Base-by-base conservation (phyloP, 2,329 filamentous ascomycete genomes). In the Elsinoe arachidis region DNA sequence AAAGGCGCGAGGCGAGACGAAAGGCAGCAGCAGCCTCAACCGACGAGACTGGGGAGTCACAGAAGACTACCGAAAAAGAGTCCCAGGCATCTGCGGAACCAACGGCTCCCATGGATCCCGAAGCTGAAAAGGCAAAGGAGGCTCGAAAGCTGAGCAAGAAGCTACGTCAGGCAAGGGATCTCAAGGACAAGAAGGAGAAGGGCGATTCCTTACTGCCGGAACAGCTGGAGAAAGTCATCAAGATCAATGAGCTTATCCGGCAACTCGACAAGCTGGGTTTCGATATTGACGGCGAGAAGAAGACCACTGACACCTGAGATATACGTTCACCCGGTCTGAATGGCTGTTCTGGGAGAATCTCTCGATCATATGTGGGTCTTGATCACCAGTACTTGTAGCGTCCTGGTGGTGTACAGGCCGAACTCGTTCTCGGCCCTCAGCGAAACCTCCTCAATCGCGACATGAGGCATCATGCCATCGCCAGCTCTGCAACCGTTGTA, bases 191-290 rank as follows among this genome's bases (percentile, higher is more conserved):
- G 79, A 95, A 95, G 72, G 88, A 95, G 21, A 85, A 84, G 57
- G 93, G 93, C 17, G 87, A 89, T 68, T 79, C 82, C 3, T 74
- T 99, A 60, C 78, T 97, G 23, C 92, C 91, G 0, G 93, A 99
- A 74, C 93, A 99, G 74, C 86, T 97, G 62, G 90, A 92, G 65
- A 99, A 99, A 76, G 89, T 99, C 57, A 95, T 96, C 70, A 95
- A 93, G 73, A 96, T 99, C 70, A 90, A 89, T 61, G 93, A 99
- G 75, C 80, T 99, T 53, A 85, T 96, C 58, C 82, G 90, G 11
- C 91, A 97, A 69, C 75, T 99, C 57, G 88, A 95, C 65, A 80
- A 82, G 2, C 77, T 99, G 26, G 92, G 92, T 0, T 90, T 97
- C 61, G 87, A 95, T 69, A 74, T 81, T 1, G 87, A 95, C 9